A percentile compares a stretch with the other conserved stretches of the same genome.
These are phyloP conservation scores for Chloranthus sessilifolius DNA, from an alignment of 164 flowering plant species.

Conservation along the genomic window DNA sequence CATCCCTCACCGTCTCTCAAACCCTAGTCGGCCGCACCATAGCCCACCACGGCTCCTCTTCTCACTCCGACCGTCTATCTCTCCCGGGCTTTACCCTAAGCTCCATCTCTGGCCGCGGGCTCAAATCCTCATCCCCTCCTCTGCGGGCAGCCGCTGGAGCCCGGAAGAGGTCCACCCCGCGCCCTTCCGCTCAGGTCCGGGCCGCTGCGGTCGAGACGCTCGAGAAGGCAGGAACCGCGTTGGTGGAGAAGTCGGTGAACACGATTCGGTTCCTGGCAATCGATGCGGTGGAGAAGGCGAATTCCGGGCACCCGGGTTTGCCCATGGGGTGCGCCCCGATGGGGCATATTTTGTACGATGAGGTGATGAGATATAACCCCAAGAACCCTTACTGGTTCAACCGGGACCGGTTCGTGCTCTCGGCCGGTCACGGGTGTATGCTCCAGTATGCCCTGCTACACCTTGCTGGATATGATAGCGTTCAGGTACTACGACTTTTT, in stretches of 20 bases:
- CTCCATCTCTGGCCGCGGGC: conserved; percentile 24
- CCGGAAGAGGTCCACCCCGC: background rate
- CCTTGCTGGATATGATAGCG: conserved; percentile 92
- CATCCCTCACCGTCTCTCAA: conserved; percentile 34
- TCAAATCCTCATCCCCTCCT: conserved; percentile 26
- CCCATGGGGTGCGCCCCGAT: conserved; percentile 99
- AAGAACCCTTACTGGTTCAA: conserved; percentile 97
- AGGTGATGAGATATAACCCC: conserved; percentile 91
- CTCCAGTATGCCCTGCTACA: conserved; percentile 94
- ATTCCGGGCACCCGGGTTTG: conserved; percentile 96
- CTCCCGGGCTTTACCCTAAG: conserved; percentile 19
- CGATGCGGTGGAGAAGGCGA: conserved; percentile 98
- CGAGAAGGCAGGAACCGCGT: conserved; percentile 40
- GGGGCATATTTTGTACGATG: conserved; percentile 90
- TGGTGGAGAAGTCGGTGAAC: conserved; percentile 81
- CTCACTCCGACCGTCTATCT: conserved; percentile 14
- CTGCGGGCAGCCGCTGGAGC: conserved; percentile 1
- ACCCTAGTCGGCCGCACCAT: conserved; percentile 24
- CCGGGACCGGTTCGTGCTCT: conserved; percentile 87
- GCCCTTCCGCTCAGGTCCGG: conserved; percentile 10
- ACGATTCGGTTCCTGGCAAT: conserved; percentile 84
- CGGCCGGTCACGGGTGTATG: conserved; percentile 99
- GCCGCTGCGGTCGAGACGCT: conserved; percentile 63
- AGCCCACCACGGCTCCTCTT: conserved; percentile 29
- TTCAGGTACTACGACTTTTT: too few species aligned